Base-by-base conservation (phyloP, 805 yeast species). In the Sungouiella blattae region DNA sequence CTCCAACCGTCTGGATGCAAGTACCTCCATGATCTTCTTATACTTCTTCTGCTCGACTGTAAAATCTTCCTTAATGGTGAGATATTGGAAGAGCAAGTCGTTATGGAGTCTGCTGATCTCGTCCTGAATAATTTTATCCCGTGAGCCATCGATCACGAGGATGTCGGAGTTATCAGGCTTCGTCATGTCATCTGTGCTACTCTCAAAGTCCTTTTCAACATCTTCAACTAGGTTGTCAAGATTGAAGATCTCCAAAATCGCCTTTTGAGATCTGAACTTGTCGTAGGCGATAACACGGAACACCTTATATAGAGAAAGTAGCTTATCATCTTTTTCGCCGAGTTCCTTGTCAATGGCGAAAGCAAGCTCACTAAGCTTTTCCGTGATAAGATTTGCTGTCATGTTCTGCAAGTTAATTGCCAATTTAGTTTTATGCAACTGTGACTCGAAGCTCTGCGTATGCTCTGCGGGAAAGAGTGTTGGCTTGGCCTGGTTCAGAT, bases 71-170 rank as follows among this genome's bases (percentile, higher is more conserved):
- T 51, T 49, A 33, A 57, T 49, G 29, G 57, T 58, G 22, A 65
- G 46, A 12, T 47, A 47, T 43, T 64, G 71, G 34, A 54, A 67
- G 5, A 59, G 50, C 35, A 67, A 50, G 40, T 67, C 72, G 33
- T 66, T 67, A n/a, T 58, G 39, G 28, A 67, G 49, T 18, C 72
- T 46, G 36, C 52, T 50, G 15, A 67, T 62, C 39, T 67, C 73
- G 13, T 63, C 72, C 41, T 67, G 72, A 14, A 67, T 55, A 8
- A 67, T 49, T 32, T 50, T 42, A 40, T 64, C 69, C 30, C 57
- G 41, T 20, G 54, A 46, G 11, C 47, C 31, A 41, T 62, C 69
- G 16, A 44, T 18, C 4, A 46, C 32, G 23, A 33, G 26, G 16
- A 36, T n/a, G 4, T 33, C 40, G 15, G 28, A 18, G 12, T 17